phyloP scores from a whole-genome alignment of 768 basidiomycete species.

The Strobilomyces confusus region DNA sequence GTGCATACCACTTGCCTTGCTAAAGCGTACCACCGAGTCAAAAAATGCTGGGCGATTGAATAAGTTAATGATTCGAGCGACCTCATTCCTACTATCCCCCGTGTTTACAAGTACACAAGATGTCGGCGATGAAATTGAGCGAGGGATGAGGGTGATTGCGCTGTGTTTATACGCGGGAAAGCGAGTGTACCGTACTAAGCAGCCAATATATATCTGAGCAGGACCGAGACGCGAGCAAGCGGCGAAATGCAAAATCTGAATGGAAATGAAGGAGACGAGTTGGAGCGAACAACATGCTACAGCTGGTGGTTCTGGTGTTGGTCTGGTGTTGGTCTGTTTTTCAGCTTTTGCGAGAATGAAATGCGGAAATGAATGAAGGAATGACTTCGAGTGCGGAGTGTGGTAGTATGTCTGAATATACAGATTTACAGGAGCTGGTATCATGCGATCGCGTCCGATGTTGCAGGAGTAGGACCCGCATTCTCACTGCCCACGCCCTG shows the following conservation, averaged over 20 bases:
- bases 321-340: conserved; percentile 10
- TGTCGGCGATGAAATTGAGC: not conserved
- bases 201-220: conserved; percentile 27
- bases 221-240: conserved; percentile 2
- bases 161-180: conserved; percentile 8
- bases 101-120: conserved; percentile 14
- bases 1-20: conserved; percentile 6
- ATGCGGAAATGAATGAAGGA: conserved; percentile 18
- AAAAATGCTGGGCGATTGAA: not conserved
- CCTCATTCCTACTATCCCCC: conserved; percentile 5
- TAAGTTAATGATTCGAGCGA: conserved; percentile 21
- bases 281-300: conserved; percentile 27
- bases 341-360: not conserved
- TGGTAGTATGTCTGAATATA: not conserved
- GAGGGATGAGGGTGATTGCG: conserved; percentile 8
- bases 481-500: conserved; percentile 27
- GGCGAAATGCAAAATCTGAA: conserved; percentile 8
- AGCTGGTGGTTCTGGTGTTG: conserved; percentile 10
- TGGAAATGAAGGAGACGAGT: conserved; percentile 6
- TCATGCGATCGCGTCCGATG: conserved; percentile 5
- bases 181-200: conserved; percentile 14
- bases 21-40: not conserved
- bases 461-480: conserved; percentile 7
- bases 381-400: conserved; percentile 8
- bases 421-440: not conserved